Percentiles rank a stretch among this genome's conserved stretches.
These are phyloP conservation scores for Canna indica DNA, from an alignment of 176 grass and related monocot genomes.

Conservation along the genomic window DNA sequence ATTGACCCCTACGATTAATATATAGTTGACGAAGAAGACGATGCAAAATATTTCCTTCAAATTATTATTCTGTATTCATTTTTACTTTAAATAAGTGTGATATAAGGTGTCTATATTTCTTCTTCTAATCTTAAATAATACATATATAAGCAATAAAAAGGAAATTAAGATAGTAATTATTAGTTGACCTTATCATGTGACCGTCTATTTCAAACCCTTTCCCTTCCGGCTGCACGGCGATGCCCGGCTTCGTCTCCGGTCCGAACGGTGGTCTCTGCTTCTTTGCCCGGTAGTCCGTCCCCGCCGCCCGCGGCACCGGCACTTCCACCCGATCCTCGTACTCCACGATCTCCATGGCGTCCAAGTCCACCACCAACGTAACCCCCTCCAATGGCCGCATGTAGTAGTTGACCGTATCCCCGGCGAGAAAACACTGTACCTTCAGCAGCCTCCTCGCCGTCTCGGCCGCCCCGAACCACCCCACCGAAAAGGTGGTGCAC, in stretches of 20 bases:
- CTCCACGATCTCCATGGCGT: slow-evolving; percentile 50
- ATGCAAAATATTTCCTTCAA: too few species aligned
- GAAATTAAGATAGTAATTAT: not conserved
- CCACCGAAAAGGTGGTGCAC: slow-evolving; percentile 35
- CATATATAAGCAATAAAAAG: too few species aligned
- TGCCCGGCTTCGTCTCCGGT: slow-evolving; percentile 16
- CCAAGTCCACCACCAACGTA: slow-evolving; percentile 54
- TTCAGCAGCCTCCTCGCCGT: slow-evolving; percentile 25
- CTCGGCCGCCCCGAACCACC: slow-evolving; percentile 44
- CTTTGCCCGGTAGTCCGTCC: slow-evolving; percentile 45
- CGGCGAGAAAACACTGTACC: slow-evolving; percentile 39
- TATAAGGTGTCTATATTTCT: too few species aligned
- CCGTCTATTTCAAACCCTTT: slow-evolving; percentile 38
- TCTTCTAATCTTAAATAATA: too few species aligned
- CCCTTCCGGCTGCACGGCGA: slow-evolving; percentile 32
- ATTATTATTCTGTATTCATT: too few species aligned
- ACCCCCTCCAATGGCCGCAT: slow-evolving; percentile 55
- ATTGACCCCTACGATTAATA: too few species aligned
- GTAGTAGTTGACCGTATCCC: slow-evolving; percentile 48
- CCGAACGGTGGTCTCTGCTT: slow-evolving; percentile 25
- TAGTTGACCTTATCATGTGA: slow-evolving; percentile 38
- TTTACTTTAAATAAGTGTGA: too few species aligned
- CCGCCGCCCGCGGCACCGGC: slow-evolving; percentile 45
- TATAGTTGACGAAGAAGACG: too few species aligned
- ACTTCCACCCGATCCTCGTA: slow-evolving; percentile 33